phyloP scores from a whole-genome alignment of 345 rosid species.

The Lepidium africanum region DNA sequence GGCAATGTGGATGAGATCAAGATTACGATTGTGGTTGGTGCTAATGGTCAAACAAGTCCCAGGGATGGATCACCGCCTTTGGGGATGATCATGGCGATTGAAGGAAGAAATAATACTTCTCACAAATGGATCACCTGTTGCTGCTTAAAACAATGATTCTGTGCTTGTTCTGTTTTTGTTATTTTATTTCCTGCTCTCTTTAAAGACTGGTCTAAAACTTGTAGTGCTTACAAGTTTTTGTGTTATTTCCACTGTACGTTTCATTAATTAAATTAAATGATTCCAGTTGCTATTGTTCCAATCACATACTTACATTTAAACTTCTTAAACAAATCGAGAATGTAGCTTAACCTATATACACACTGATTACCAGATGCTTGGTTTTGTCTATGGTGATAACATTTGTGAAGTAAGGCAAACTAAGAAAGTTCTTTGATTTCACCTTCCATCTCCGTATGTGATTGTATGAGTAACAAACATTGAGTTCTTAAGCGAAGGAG shows the following conservation, averaged over 20 bases:
- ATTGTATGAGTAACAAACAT: constrained; percentile 19
- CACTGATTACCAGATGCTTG: neutral
- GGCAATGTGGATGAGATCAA: constrained; percentile 11
- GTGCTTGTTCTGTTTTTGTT: constrained; percentile 9
- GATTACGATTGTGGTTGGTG: constrained; percentile 24
- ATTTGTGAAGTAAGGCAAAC: neutral
- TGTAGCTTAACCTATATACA: neutral
- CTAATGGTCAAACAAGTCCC: constrained; percentile 15
- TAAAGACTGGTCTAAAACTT: neutral
- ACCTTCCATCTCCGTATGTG: constrained; percentile 14
- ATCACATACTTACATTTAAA: neutral
- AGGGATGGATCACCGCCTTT: constrained; percentile 5
- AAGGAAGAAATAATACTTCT: constrained; percentile 17
- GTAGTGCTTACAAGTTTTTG: constrained; percentile 17
- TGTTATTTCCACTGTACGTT: neutral
- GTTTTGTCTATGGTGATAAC: neutral
- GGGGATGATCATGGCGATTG: constrained; percentile 14
- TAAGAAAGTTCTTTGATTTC: neutral
- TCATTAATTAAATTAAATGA: neutral
- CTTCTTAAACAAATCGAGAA: neutral
- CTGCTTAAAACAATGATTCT: neutral
- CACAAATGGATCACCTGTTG: constrained; percentile 10
- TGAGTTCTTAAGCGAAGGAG: constrained; percentile 1
- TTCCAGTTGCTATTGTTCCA: neutral
- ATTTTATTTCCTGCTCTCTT: neutral